Conservation (phyloP, 768 basidiomycete species). For the Tulasnella calospora region DNA sequence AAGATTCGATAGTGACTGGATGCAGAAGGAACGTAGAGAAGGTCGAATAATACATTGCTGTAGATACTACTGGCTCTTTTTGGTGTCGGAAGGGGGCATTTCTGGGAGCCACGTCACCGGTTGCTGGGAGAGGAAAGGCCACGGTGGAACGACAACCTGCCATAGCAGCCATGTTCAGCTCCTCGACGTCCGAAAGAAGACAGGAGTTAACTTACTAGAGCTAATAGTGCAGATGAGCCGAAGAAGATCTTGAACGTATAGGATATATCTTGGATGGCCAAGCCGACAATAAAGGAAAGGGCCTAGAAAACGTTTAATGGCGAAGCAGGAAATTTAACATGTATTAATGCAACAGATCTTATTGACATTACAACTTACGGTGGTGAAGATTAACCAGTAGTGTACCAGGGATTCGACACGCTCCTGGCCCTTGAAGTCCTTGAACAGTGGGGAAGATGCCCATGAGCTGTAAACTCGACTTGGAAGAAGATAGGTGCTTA, state of each 20-base stretch:
- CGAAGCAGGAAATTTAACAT: background rate
- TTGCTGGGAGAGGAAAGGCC: conserved; percentile 11
- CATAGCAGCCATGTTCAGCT: background rate
- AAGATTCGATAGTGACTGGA: background rate
- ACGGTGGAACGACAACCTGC: conserved; percentile 18
- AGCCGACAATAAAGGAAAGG: conserved; percentile 16
- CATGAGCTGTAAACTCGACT: background rate
- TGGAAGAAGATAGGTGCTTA: background rate
- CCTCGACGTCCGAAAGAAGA: background rate
- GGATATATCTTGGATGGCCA: conserved; percentile 3
- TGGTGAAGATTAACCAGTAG: conserved; percentile 1
- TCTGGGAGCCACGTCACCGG: conserved; percentile 22
- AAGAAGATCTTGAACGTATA: conserved; percentile 18
- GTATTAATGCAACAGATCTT: background rate
- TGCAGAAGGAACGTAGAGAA: background rate
- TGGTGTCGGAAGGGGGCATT: conserved; percentile 7
- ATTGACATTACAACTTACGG: background rate
- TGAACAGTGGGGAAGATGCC: background rate
- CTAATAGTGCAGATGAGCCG: background rate
- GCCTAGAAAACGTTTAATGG: background rate
- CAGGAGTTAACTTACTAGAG: conserved; percentile 3
- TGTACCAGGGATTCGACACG: conserved; percentile 1
- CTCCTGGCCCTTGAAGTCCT: conserved; percentile 24
- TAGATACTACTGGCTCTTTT: conserved; percentile 8
- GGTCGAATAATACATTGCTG: background rate